Evolutionary conservation across 2,329 filamentous ascomycete species (phyloP).

Genomic region (Penicillium sclerotigenum): DNA sequence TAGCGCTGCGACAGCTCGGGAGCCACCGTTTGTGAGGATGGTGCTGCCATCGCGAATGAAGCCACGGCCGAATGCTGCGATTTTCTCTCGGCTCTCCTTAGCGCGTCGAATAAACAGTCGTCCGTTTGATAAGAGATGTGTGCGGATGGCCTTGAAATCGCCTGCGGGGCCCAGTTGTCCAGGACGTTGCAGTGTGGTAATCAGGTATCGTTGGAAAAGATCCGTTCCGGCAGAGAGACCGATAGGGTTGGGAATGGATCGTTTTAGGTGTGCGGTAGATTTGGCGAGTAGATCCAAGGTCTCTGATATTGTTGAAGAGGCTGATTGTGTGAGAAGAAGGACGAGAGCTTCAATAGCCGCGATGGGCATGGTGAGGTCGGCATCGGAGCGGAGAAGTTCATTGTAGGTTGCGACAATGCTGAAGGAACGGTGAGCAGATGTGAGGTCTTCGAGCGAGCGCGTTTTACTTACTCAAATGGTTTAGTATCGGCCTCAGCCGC

Average conservation of each 20-base stretch:
- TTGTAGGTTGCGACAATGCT: constrained; percentile 65
- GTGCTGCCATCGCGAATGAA: constrained; percentile 76
- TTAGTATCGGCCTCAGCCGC: constrained; percentile 26
- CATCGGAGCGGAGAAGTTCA: constrained; percentile 63
- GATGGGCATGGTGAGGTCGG: constrained; percentile 90
- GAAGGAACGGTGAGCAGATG: constrained; percentile 20
- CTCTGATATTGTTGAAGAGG: constrained; percentile 85
- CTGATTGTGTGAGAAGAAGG: constrained; percentile 73
- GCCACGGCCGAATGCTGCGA: constrained; percentile 73
- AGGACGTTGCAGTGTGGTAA: constrained; percentile 64
- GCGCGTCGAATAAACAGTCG: constrained; percentile 82
- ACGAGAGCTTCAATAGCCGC: constrained; percentile 92
- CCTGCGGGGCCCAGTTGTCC: constrained; percentile 50
- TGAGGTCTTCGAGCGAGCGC: background rate
- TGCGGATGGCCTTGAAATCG: constrained; percentile 79
- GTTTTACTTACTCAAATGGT: constrained; percentile 40
- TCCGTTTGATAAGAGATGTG: constrained; percentile 81
- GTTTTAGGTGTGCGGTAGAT: constrained; percentile 74
- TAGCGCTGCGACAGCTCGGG: constrained; percentile 75
- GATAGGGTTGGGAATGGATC: constrained; percentile 79
- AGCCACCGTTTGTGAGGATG: constrained; percentile 88
- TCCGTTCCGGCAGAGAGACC: constrained; percentile 91
- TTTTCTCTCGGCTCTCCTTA: constrained; percentile 77
- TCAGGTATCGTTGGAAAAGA: constrained; percentile 90
- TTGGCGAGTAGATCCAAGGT: constrained; percentile 80